These are phyloP conservation scores for Abortiporus biennis DNA, from an alignment of 1,284 basidiomycete genomes.

Conservation along the genomic window DNA sequence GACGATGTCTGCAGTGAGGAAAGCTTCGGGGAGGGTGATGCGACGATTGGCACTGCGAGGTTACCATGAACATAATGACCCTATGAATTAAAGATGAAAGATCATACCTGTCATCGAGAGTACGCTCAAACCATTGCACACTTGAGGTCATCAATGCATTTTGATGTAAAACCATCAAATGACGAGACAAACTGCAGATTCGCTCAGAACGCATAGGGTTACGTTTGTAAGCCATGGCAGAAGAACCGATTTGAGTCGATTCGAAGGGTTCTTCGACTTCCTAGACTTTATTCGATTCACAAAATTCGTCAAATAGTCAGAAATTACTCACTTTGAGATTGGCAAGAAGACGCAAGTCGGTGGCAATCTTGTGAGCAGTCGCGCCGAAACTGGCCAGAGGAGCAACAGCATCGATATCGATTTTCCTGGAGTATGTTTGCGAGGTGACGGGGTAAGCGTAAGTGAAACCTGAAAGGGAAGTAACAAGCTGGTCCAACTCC, in stretches of 20 bases:
- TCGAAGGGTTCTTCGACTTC: slow-evolving; percentile 99
- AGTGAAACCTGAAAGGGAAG: slow-evolving; percentile 85
- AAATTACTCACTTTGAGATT: slow-evolving; percentile 69
- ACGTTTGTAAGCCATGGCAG: slow-evolving; percentile 99
- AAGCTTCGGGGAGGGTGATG: slow-evolving; percentile 94
- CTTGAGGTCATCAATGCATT: slow-evolving; percentile 90
- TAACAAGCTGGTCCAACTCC: slow-evolving; percentile 84
- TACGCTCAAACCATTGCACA: slow-evolving; percentile 96
- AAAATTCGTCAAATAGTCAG: not conserved
- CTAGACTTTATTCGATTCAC: slow-evolving; percentile 25
- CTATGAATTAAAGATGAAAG: not conserved
- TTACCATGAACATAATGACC: not conserved
- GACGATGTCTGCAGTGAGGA: slow-evolving; percentile 95
- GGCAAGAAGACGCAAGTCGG: slow-evolving; percentile 88
- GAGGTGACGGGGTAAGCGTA: slow-evolving; percentile 98
- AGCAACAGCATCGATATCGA: slow-evolving; percentile 91
- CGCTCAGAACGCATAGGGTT: slow-evolving; percentile 99
- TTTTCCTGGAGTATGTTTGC: slow-evolving; percentile 98
- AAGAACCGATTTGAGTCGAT: slow-evolving; percentile 97
- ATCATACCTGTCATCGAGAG: slow-evolving; percentile 81
- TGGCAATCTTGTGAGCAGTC: slow-evolving; percentile 97
- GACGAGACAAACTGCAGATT: slow-evolving; percentile 90
- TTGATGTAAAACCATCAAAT: slow-evolving; percentile 90
- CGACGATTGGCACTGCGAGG: slow-evolving; percentile 83
- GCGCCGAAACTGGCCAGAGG: slow-evolving; percentile 90